Conservation (phyloP, 495 filamentous ascomycete species). For the Tuber magnatum region DNA sequence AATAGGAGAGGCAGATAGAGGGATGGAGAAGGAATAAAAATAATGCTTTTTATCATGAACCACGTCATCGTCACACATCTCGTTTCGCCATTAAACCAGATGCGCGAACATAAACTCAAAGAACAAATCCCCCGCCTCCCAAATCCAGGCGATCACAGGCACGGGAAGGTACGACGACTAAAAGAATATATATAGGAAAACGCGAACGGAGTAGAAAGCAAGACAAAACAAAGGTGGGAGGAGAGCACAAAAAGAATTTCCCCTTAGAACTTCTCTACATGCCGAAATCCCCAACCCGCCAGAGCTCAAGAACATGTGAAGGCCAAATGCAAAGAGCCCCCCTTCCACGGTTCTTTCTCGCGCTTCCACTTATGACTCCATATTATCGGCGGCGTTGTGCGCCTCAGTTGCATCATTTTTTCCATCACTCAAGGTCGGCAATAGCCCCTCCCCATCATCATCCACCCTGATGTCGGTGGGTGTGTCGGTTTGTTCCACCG, state of each 20-base stretch:
- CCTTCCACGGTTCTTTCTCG: neutral
- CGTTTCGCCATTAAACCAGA: conserved; percentile 1
- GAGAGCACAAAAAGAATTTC: neutral
- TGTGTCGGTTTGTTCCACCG: neutral
- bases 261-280: neutral
- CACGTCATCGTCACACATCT: neutral
- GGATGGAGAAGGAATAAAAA: neutral
- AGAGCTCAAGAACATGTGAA: neutral
- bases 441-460: neutral
- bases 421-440: neutral
- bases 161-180: neutral
- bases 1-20: neutral
- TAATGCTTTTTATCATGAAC: conserved; percentile 3
- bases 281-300: neutral
- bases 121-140: neutral
- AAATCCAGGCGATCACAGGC: neutral
- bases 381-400: neutral
- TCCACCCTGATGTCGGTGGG: neutral
- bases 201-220: neutral
- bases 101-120: neutral
- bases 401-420: neutral
- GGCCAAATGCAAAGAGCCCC: neutral
- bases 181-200: neutral
- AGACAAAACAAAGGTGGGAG: neutral
- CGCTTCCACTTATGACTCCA: neutral